Conservation (phyloP, 176 grass and related monocot species). For the Aegilops sharonensis region DNA sequence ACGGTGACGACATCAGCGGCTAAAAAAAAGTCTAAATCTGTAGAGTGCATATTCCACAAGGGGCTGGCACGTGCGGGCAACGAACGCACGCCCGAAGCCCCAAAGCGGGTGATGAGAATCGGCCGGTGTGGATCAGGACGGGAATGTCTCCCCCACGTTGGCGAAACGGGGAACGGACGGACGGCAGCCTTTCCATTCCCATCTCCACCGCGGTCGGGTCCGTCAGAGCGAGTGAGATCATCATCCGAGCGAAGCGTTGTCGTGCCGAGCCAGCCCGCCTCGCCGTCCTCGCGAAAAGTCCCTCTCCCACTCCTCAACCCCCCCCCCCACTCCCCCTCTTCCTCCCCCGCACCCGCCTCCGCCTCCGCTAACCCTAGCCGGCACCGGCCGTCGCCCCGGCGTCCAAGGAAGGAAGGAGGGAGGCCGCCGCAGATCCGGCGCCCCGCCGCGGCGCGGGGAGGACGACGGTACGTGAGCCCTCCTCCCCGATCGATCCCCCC, state of each 20-base stretch:
- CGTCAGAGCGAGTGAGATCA: not conserved
- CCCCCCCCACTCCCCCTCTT: not conserved
- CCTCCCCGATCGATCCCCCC: not conserved
- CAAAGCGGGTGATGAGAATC: too few relatives aligned
- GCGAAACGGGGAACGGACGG: not conserved
- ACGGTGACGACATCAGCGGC: too few relatives aligned
- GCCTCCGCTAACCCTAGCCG: slow-evolving; percentile 15
- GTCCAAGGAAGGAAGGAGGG: too few relatives aligned
- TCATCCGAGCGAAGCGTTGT: not conserved
- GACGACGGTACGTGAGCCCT: not conserved
- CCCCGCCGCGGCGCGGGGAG: not conserved
- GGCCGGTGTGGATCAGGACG: not conserved
- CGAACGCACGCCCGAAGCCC: too few relatives aligned
- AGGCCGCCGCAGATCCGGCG: not conserved
- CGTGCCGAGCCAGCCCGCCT: not conserved
- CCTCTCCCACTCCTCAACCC: not conserved
- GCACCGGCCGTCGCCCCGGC: not conserved
- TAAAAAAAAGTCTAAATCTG: too few relatives aligned
- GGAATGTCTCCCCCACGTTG: not conserved
- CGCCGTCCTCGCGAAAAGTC: not conserved
- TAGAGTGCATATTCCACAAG: too few relatives aligned
- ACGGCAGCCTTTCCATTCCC: not conserved
- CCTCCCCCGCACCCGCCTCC: not conserved
- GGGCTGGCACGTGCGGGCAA: too few relatives aligned
- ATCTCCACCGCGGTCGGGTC: not conserved